Conservation (phyloP, 2,329 filamentous ascomycete genomes). For the Sclerotinia spermophila region DNA sequence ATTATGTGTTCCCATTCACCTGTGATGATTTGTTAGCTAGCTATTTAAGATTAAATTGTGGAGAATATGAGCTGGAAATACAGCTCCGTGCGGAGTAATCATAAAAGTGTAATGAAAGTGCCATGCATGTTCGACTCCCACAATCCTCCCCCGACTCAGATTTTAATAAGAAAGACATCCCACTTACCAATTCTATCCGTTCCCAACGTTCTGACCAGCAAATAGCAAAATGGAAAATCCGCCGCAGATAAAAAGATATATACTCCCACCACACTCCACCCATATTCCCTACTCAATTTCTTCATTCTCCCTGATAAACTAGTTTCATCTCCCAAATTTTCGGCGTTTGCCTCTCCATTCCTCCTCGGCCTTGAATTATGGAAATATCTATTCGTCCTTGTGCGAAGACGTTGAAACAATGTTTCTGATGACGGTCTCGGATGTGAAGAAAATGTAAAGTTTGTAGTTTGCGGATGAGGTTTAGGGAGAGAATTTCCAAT, state of each 20-base stretch:
- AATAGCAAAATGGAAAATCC: conserved; percentile 94
- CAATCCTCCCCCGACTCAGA: too few relatives aligned
- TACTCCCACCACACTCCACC: conserved; percentile 89
- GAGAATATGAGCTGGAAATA: neutral
- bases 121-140: neutral
- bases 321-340: conserved; percentile 24
- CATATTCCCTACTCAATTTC: conserved; percentile 86
- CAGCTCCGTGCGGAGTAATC: neutral
- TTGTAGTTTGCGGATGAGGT: neutral
- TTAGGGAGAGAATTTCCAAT: neutral
- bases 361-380: conserved; percentile 26
- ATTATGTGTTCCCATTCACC: conserved; percentile 64
- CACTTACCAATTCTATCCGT: conserved; percentile 76
- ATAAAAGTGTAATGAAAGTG: conserved; percentile 11
- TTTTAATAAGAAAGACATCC: neutral
- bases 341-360: conserved; percentile 20
- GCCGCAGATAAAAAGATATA: conserved; percentile 79
- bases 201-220: conserved; percentile 77
- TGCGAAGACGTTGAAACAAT: conserved; percentile 28
- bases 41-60: neutral
- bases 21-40: conserved; percentile 32
- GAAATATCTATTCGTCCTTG: conserved; percentile 26
- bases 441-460: conserved; percentile 15
- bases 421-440: conserved; percentile 5
- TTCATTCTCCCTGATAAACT: conserved; percentile 50